Percentiles rank a stretch among this genome's conserved stretches.
These are phyloP conservation scores for Nyssa sinensis DNA, from an alignment of 148 eudicot genomes.

Conservation along the genomic window DNA sequence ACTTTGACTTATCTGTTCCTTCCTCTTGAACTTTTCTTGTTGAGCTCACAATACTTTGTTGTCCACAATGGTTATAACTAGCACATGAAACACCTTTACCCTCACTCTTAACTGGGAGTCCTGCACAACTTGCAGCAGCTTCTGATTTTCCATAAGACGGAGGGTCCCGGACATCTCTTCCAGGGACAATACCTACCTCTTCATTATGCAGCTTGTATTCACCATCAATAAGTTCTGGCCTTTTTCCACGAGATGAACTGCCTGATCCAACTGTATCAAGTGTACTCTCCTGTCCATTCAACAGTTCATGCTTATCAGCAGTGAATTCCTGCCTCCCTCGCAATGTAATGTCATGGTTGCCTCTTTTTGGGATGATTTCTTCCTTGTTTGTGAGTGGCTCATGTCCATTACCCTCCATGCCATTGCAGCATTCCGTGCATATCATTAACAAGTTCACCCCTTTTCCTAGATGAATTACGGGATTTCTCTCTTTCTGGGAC, in stretches of 20 bases:
- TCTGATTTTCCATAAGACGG: constrained; percentile 33
- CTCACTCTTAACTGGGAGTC: constrained; percentile 26
- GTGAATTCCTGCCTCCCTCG: constrained; percentile 25
- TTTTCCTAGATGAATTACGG: constrained; percentile 28
- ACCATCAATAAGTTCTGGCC: constrained; percentile 27
- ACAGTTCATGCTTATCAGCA: constrained; percentile 22
- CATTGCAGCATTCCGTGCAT: constrained; percentile 20
- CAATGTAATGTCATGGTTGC: constrained; percentile 26
- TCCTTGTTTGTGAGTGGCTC: constrained; percentile 29
- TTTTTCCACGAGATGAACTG: constrained; percentile 35
- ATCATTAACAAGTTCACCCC: constrained; percentile 26
- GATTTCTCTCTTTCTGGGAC: constrained; percentile 27
- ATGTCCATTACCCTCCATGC: constrained; percentile 24
- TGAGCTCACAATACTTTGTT: constrained; percentile 25
- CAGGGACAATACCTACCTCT: constrained; percentile 14
- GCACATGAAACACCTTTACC: constrained; percentile 25
- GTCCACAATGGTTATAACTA: constrained; percentile 15
- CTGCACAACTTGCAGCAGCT: constrained; percentile 5
- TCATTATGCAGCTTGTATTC: constrained; percentile 22
- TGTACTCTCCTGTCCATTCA: constrained; percentile 19
- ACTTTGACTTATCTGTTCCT: constrained; percentile 40
- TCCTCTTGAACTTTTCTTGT: constrained; percentile 35
- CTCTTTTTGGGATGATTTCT: constrained; percentile 29
- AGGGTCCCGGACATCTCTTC: constrained; percentile 19
- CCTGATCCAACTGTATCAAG: constrained; percentile 30